Base-by-base conservation (phyloP, 1,284 basidiomycete species). In the Ceratobasidium sp. region DNA sequence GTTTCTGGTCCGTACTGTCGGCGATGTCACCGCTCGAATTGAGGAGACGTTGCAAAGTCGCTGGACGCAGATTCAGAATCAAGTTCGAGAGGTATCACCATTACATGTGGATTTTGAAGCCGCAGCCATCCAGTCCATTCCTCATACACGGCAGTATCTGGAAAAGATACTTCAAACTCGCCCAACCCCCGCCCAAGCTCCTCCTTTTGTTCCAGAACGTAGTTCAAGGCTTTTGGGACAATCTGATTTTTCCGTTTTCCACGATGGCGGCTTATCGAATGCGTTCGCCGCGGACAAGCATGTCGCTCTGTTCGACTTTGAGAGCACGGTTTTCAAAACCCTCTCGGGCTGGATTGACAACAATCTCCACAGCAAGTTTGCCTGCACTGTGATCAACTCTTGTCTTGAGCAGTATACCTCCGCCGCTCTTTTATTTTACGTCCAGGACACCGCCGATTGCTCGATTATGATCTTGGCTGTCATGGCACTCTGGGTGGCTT, bases 61-160 rank as follows among this genome's bases (percentile, higher is more conserved):
- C 20, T 86, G 85, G 86, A 58, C 58, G 0, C 20, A 61, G 3
- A 39, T 74, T 6, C 71, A 64, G 31, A 35, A 15, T 11, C 28
- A 15, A 3, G 65, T 15, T 37, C 47, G 28, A 33, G 7, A 37
- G n/a, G 28, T 53, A 11, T 15, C 15, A 5, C 65, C 47, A 8
- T n/a, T 67, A 31, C 28, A 67, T 31, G 45, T 53, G 11, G 65
- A 49, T n/a, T 20, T 84, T 0, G 84, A 84, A 76, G 63, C 85
- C 60, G 47, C 86, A 47, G 82, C 79, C 1, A 61, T 66, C 3
- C 77, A 87, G 1, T 81, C 83, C 0, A 80, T 88, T 6, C 23
- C 49, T 1, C 58, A 79, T 1, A 83, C 82, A 37, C 75, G 79
- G 0, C 23, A 53, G 0, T 84, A 85, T 56, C 68, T 86, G n/a